Percentiles rank a stretch among this genome's conserved stretches.
These are phyloP conservation scores for Chlamydomonas eustigma DNA, from an alignment of 139 green algal genomes.

Conservation along the genomic window DNA sequence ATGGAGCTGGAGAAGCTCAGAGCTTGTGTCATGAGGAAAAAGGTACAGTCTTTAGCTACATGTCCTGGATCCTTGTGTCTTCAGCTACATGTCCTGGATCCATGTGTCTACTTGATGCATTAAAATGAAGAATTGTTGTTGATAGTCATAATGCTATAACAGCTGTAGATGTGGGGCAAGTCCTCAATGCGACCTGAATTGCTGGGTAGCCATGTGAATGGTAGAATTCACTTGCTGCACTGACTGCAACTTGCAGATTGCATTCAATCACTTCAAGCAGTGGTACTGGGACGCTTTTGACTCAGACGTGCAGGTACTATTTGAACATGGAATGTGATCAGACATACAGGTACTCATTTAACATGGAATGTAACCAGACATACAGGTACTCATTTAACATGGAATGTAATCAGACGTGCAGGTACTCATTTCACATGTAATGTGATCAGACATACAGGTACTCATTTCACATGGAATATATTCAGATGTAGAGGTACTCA, in stretches of 20 bases:
- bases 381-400: constrained; percentile 14
- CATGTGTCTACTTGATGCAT: no score
- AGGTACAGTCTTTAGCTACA: no score
- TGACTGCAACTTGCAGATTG: constrained; percentile 34
- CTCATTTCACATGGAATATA: not conserved
- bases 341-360: not conserved
- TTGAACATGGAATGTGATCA: no score
- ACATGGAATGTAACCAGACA: not conserved
- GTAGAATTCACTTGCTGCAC: no score
- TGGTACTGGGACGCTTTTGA: constrained; percentile 78
- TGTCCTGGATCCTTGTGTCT: no score
- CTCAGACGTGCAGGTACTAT: constrained; percentile 48
- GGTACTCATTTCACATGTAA: not conserved
- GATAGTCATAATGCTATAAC: no score
- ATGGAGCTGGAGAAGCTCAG: constrained; percentile 18
- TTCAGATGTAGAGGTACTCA: not conserved
- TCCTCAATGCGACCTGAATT: no score
- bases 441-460: constrained; percentile 16
- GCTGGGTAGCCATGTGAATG: no score
- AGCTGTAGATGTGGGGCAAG: no score
- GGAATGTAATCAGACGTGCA: not conserved
- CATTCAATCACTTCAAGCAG: constrained; percentile 59
- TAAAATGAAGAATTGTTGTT: no score
- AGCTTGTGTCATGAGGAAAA: constrained; percentile 59
- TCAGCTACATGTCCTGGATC: no score